phyloP scores from a whole-genome alignment of 331 rosid species.

The Pyrus hybrid region DNA sequence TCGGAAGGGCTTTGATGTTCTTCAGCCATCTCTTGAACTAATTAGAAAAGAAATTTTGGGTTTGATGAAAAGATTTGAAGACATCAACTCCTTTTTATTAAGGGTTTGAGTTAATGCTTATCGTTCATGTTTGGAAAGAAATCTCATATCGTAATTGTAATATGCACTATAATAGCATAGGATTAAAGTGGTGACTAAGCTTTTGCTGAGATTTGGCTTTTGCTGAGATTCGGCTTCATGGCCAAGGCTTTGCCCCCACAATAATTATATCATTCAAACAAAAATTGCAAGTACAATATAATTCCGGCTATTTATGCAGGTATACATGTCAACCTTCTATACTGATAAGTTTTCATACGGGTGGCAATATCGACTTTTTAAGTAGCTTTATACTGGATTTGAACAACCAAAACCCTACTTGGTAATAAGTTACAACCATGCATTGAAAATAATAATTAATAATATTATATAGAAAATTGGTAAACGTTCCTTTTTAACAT shows the following conservation, averaged over 20 bases:
- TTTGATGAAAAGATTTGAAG: neutral
- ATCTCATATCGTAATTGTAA: conserved; percentile 14
- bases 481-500: neutral
- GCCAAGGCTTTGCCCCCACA: neutral
- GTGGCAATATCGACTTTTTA: neutral
- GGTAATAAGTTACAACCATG: neutral
- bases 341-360: neutral
- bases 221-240: neutral
- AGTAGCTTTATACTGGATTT: neutral
- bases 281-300: neutral
- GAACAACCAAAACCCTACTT: neutral
- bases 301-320: conserved; percentile 1
- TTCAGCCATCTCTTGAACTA: conserved; percentile 7
- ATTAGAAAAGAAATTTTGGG: neutral
- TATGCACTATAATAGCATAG: neutral
- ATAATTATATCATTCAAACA: neutral
- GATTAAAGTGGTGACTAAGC: conserved; percentile 4
- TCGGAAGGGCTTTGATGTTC: neutral
- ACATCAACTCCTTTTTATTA: conserved; percentile 20
- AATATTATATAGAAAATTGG: neutral
- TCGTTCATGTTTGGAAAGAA: conserved; percentile 19
- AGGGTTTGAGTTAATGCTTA: conserved; percentile 27
- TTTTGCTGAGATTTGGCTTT: neutral
- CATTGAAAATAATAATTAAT: neutral
- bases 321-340: conserved; percentile 14